Evolutionary conservation across 768 basidiomycete genomes (phyloP).

Genomic region (Aureoboletus auriporus): DNA sequence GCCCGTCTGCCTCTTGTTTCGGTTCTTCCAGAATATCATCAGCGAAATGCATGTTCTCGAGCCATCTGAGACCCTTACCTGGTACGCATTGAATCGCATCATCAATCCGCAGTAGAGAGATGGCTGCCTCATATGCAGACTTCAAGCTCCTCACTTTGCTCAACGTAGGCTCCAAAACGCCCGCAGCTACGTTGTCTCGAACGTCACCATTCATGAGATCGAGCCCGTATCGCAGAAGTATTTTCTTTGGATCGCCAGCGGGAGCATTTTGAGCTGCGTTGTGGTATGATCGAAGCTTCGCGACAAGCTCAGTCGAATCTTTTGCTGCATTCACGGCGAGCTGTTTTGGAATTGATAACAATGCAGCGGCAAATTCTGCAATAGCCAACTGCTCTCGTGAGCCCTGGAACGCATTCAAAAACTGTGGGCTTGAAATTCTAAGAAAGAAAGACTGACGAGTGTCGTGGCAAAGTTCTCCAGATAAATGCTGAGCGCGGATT

Average conservation of each 20-base stretch:
- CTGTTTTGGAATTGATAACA: constrained; percentile 94
- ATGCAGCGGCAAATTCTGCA: constrained; percentile 93
- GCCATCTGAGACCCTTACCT: constrained; percentile 45
- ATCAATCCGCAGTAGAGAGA: constrained; percentile 91
- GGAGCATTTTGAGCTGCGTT: constrained; percentile 94
- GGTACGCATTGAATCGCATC: constrained; percentile 91
- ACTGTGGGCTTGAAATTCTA: too few relatives aligned
- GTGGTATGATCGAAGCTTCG: constrained; percentile 95
- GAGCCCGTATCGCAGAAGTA: constrained; percentile 85
- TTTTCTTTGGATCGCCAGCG: constrained; percentile 87
- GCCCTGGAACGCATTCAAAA: constrained; percentile 51
- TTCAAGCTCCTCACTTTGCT: constrained; percentile 97
- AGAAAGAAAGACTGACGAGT: constrained; percentile 53
- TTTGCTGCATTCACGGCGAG: constrained; percentile 98
- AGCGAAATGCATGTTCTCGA: constrained; percentile 12
- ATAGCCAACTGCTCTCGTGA: constrained; percentile 98
- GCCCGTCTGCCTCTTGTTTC: constrained; percentile 66
- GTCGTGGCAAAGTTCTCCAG: constrained; percentile 99
- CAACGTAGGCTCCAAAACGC: constrained; percentile 93
- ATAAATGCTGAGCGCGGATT: constrained; percentile 95
- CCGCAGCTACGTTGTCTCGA: constrained; percentile 89
- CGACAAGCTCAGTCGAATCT: constrained; percentile 95
- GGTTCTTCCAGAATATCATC: constrained; percentile 46
- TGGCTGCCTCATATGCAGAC: constrained; percentile 94
- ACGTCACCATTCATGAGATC: constrained; percentile 94